A percentile compares a stretch with the other conserved stretches of the same genome.
phyloP scores from a whole-genome alignment of 164 flowering plant genomes.

The Brasenia schreberi region DNA sequence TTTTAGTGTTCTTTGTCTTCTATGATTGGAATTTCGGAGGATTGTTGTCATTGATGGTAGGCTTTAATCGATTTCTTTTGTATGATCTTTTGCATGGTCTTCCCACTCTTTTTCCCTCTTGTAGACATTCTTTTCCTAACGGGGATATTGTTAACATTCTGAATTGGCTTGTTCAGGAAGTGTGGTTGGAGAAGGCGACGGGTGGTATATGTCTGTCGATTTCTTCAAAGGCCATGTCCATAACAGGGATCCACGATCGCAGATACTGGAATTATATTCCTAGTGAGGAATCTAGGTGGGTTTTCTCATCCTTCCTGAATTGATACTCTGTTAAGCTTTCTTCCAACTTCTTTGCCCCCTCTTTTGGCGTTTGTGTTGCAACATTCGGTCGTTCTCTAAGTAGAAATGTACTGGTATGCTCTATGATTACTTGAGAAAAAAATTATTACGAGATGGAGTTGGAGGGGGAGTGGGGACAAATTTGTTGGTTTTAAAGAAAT shows the following conservation, averaged over 20 bases:
- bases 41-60: neutral
- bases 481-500: too few relatives aligned
- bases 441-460: too few relatives aligned
- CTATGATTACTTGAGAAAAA: too few relatives aligned
- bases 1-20: neutral
- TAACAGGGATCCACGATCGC: conserved; percentile 89
- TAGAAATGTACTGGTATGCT: too few relatives aligned
- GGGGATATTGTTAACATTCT: neutral
- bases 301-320: neutral
- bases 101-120: neutral
- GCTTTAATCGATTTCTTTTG: neutral
- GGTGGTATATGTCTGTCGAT: conserved; percentile 65
- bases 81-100: neutral
- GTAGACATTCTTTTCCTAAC: neutral
- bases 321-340: too few relatives aligned
- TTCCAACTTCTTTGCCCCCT: too few relatives aligned
- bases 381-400: too few relatives aligned
- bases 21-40: neutral
- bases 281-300: conserved; percentile 84
- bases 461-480: too few relatives aligned
- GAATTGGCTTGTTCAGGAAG: conserved; percentile 23
- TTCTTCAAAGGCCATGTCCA: conserved; percentile 52
- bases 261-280: conserved; percentile 85
- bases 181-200: conserved; percentile 73
- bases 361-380: too few relatives aligned